Conservation (phyloP, 2,329 filamentous ascomycete species). For the Fusarium verrucosum region DNA sequence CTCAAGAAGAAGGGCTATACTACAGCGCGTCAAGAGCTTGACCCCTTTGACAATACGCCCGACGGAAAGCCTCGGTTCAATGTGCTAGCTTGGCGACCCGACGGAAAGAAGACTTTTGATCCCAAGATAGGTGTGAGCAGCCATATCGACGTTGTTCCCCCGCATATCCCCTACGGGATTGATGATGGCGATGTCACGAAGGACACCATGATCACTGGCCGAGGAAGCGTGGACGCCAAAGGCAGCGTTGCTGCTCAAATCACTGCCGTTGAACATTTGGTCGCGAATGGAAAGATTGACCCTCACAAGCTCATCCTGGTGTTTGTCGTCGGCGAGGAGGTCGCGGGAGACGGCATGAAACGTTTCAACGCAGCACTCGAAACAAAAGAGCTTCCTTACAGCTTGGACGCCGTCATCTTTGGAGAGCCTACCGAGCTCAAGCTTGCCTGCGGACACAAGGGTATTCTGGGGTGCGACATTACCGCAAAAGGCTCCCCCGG, state of each 20-base stretch:
- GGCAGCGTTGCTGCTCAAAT: constrained; percentile 78
- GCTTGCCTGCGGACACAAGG: constrained; percentile 92
- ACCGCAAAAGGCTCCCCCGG: constrained; percentile 77
- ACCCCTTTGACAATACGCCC: constrained; percentile 45
- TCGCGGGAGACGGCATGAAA: constrained; percentile 81
- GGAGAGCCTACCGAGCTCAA: constrained; percentile 92
- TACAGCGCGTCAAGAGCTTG: constrained; percentile 55
- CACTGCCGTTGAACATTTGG: constrained; percentile 68
- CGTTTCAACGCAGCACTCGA: constrained; percentile 55
- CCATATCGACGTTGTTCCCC: constrained; percentile 84
- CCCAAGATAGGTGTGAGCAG: constrained; percentile 75
- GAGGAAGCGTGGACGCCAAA: constrained; percentile 79
- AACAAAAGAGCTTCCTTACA: constrained; percentile 47
- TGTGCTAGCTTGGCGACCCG: constrained; percentile 72
- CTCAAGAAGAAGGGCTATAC: constrained; percentile 61
- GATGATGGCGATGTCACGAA: constrained; percentile 55
- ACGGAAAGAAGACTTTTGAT: constrained; percentile 51
- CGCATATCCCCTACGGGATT: constrained; percentile 74
- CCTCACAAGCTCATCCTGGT: constrained; percentile 66
- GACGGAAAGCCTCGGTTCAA: constrained; percentile 65
- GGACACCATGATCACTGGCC: constrained; percentile 70
- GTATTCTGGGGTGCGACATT: constrained; percentile 74
- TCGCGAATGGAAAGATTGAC: constrained; percentile 52
- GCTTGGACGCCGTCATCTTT: constrained; percentile 78
- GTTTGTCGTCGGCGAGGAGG: constrained; percentile 86